Base-by-base conservation (phyloP, 495 filamentous ascomycete genomes). In the Emericellopsis terricola region DNA sequence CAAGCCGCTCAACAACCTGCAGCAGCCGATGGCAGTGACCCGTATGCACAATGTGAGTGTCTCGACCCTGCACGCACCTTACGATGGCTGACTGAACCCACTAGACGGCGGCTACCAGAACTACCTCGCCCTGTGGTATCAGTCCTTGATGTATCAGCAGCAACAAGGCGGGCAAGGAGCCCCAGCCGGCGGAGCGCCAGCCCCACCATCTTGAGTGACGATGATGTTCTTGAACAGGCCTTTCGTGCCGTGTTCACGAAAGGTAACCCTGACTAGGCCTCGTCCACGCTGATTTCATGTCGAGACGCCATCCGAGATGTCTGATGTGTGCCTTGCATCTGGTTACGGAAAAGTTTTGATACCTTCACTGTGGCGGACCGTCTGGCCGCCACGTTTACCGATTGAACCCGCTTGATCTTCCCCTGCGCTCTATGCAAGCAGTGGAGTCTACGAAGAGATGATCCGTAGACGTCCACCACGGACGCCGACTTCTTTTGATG, bases 71-170 rank as follows among this genome's bases (percentile, higher is more conserved):
- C 19, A 6, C 15, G 17, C 29, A 26, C 0, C 18, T 3, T 19
- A 4, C 18, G 13, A 15, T 5, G 37, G 28, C 37, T 44, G 33
- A 47, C 40, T 16, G 9, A 23, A 19, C 3, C 14, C 15, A 33
- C 8, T 18, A 64, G 59, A 70, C 51, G 74, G 74, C 24, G 74
- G 74, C 31, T 76, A 77, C 45, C 52, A 74, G 33, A 62, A 62
- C 33, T 76, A 76, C 43, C 39, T 68, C 8, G 64, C 69, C n/a
- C 51, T 75, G 37, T 79, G 72, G 71, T 76, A 76, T 49, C 62
- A 68, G 31, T 58, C 60, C 23, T 41, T 65, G 34, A 60, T 61
- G 21, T 52, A 56, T 44, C 64, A 71, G 48, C 59, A 49, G 27
- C 38, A 44, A 9, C 35, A 29, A 8, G 35, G 35, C 21, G 33